Evolutionary conservation across 768 basidiomycete genomes (phyloP).

Genomic region (Hirschioporus abietinus): DNA sequence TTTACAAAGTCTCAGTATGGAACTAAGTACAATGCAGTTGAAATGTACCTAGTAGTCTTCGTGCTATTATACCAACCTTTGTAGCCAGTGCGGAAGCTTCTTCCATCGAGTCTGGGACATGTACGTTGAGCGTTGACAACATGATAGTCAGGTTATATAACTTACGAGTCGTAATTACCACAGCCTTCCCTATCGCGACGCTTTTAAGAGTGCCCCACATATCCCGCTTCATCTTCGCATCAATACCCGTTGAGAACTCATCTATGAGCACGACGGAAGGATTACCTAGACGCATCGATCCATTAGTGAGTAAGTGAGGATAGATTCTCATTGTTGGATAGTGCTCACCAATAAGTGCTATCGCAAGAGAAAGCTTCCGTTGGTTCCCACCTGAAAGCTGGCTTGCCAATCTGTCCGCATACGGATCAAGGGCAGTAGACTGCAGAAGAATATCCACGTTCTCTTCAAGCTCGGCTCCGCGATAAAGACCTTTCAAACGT

Average conservation of each 20-base stretch:
- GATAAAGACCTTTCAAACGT: conserved; percentile 59
- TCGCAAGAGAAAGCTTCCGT: conserved; percentile 69
- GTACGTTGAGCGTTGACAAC: background rate
- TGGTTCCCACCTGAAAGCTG: conserved; percentile 78
- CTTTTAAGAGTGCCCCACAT: conserved; percentile 73
- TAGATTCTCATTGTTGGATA: background rate
- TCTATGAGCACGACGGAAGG: conserved; percentile 76
- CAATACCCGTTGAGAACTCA: conserved; percentile 79
- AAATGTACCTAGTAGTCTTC: conserved; percentile 55
- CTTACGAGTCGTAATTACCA: conserved; percentile 68
- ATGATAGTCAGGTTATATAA: conserved; percentile 10
- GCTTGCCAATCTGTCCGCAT: conserved; percentile 67
- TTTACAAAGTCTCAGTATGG: conserved; percentile 5
- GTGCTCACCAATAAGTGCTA: conserved; percentile 59
- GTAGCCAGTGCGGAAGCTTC: conserved; percentile 74
- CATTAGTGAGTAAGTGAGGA: background rate
- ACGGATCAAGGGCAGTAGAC: conserved; percentile 52
- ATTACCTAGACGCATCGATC: conserved; percentile 42
- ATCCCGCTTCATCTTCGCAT: conserved; percentile 78
- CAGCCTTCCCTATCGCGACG: conserved; percentile 62
- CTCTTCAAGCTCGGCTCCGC: conserved; percentile 41
- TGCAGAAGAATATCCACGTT: conserved; percentile 55
- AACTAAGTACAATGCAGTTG: background rate
- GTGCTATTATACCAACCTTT: conserved; percentile 73
- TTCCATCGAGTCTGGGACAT: conserved; percentile 66